Evolutionary conservation across 75 land plant species (phyloP), one percentile per base, ranked within the genome.

Genomic region (Cupressus sempervirens): DNA sequence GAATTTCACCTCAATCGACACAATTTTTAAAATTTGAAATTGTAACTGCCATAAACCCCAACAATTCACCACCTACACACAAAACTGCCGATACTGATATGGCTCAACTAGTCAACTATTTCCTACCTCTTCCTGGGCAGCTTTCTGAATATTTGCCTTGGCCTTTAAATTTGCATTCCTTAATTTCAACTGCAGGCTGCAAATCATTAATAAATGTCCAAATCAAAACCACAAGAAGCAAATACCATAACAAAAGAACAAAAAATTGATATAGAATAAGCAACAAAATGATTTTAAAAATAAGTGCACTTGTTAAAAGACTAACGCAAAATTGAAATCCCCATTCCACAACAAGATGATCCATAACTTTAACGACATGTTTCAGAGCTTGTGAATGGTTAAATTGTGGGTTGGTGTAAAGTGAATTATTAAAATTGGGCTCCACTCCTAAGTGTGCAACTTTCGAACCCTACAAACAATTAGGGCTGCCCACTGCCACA

Each of bases 101-200:
- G 26, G 7, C 26, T 62, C 67, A 62, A 62, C 6, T 26, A 62
- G n/a, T 62, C n/a, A 62, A 6, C 26, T 62, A 7, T 20, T 62
- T 32, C 58, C 76, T 87, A 92, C 95, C 95, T 93, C 95, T 85
- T 89, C 86, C 83, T 93, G 91, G 85, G 91, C 93, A 84, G 95
- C 89, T 86, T 93, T 92, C 81, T 83, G 87, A 80, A 93, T 93
- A 75, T 92, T 93, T 29, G 74, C 87, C 74, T 93, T 93, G 14
- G 93, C 95, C 88, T 93, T 90, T 85, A 93, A 83, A 87, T 92
- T 93, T 23, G 95, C 93, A 81, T 86, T 92, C 83, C 93, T 92
- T 84, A 90, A 52, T 72, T 76, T 83, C 84, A 45, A 35, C 23
- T 87, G 90, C 85, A 93, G 86, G 45, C 95, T 93, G 82, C 67